Conservation (phyloP, 75 land plant genomes). For the Isoetes taiwanensis region DNA sequence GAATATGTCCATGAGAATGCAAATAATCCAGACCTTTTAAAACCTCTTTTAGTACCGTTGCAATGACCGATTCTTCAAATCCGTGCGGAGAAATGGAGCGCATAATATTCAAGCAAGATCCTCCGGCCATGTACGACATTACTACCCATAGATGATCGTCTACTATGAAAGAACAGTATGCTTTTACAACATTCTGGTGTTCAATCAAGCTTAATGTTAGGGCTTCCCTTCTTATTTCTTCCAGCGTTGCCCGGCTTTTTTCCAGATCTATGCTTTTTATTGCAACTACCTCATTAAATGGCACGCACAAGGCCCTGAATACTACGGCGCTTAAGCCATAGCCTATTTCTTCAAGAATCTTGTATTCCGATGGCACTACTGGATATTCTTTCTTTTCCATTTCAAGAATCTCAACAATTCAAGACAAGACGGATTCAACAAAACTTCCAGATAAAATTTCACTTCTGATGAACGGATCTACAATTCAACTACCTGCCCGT, state of each 20-base stretch:
- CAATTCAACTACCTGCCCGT: no score
- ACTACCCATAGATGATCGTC: slow-evolving; percentile 1
- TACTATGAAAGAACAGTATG: slow-evolving; percentile 2
- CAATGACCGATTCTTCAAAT: slow-evolving; percentile 1
- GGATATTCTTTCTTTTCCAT: not conserved
- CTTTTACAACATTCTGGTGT: not conserved
- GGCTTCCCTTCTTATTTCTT: not conserved
- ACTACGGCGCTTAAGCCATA: not conserved
- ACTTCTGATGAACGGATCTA: no score
- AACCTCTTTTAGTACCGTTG: not conserved
- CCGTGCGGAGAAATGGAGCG: not conserved
- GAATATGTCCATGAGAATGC: slow-evolving; percentile 4
- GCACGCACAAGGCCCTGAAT: not conserved
- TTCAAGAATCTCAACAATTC: no score
- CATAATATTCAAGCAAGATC: slow-evolving; percentile 1
- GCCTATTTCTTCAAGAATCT: not conserved
- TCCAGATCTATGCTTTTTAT: no score
- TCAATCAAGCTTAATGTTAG: not conserved
- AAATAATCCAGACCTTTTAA: not conserved
- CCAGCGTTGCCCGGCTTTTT: no score
- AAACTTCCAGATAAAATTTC: no score
- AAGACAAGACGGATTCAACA: no score
- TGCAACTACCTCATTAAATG: not conserved
- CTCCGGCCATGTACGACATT: slow-evolving; percentile 4
- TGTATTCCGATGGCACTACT: not conserved